Base-by-base conservation (phyloP, 306 rosid species). In the Arachis hypogaea region DNA sequence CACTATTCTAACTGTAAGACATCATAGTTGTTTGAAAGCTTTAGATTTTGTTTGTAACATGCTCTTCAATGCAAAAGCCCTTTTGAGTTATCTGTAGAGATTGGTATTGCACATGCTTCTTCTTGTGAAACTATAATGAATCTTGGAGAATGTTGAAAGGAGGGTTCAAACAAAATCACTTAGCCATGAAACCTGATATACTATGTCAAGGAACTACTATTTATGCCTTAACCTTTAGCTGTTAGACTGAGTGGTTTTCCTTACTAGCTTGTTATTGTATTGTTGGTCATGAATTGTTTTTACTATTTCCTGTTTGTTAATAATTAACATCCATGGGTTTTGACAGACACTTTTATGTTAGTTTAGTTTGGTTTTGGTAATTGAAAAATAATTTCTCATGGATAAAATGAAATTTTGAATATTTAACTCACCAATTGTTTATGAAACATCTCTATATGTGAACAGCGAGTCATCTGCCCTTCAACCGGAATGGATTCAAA, bases 381-480 rank as follows among this genome's bases (percentile, higher is more conserved):
- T 65, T 45, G 22, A 38, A 28, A 63, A 18, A 22, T 57, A 18
- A 7, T 2, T 29, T 68, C 41, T 69, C 43, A 51, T 61, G 11
- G 66, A 60, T 56, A 63, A 49, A 45, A 46, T 57, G 57, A 49
- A 45, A 46, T 8, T 43, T 61, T 71, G 64, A 64, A 64, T 64
- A 6, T 38, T 44, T 44, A 64, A 29, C 56, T 77, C 51, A 14
- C 51, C 60, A 61, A 46, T 60, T 80, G 74, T 77, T 59, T 68
- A 43, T 77, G 56, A 11, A 69, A 47, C 77, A 7, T 66, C 58
- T n/a, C 12, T 62, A 14, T 52, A 59, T 77, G 75, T 83, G 83
- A 81, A 81, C 90, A 89, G 98, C 97, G 46, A 94, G 98, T 83
- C 98, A 94, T 81, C 91, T 94, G 75, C 98, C 98, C 54, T 94